Base-by-base conservation (phyloP, 177 flowering plant species). In the Telopea speciosissima region DNA sequence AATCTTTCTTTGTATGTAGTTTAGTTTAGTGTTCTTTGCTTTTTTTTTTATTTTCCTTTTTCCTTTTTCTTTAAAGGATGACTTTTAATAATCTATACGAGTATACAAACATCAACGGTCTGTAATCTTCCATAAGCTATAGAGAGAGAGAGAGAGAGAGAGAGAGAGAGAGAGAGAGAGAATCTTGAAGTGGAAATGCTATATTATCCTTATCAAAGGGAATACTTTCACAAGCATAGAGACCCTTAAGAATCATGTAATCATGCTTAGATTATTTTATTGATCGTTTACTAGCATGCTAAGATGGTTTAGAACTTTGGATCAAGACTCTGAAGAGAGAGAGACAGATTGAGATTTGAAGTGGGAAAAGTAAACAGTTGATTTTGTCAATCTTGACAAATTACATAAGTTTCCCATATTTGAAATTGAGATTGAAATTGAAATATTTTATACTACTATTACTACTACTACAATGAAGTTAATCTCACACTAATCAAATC, bases 121-220 rank as follows among this genome's bases (percentile, higher is more conserved):
- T 28, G 31, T 28, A 28, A 28, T 28, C 31, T 28, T 28, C 31
- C 31, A 28, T 28, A 28, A 2, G 31, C n/a, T n/a, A n/a, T n/a
- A 28, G 31, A 28, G 31, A 28, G 31, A 28, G 31, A 28, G 31
- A 28, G 31, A 28, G 31, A 28, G 31, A 28, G 28, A 72, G 40
- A 69, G 45, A 44, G 65, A 44, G 66, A 25, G 66, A 24, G 70
- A 70, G 61, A 54, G 70, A 68, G 70, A 54, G 62, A 61, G 65
- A 60, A 14, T 0, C 40, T 59, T 59, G 68, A 68, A 68, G 21
- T 59, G 73, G 11, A 59, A 45, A 65, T 70, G 64, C 77, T 17
- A 65, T 40, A 74, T 45, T 70, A 26, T 70, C 73, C 73, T 28
- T 45, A 45, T 40, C 21, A 24, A 42, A 54, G 16, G 16, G 2